Base-by-base conservation (phyloP, 1,284 basidiomycete genomes). In the Stygiomarasmius scandens region DNA sequence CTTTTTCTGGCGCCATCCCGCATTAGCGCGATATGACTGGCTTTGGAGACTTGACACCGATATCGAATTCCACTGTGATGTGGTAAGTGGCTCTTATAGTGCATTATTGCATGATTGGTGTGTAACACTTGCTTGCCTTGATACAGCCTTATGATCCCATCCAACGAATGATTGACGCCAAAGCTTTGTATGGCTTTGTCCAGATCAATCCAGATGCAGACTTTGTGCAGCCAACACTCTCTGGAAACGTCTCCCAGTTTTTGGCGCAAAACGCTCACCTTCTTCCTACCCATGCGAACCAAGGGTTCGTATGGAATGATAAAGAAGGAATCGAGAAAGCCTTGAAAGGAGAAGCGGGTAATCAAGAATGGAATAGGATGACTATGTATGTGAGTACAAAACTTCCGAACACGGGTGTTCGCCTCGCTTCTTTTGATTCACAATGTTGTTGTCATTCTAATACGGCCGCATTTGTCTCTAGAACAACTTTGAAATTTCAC, bases 401-500 rank as follows among this genome's bases (percentile, higher is more conserved):
- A 16, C n/a, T 43, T 6, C 27, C 38, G 24, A 29, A 44, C 27
- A n/a, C n/a, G n/a, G n/a, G n/a, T n/a, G n/a, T n/a, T n/a, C n/a
- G n/a, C n/a, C n/a, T n/a, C n/a, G n/a, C n/a, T n/a, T n/a, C n/a
- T n/a, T n/a, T n/a, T n/a, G n/a, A n/a, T n/a, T n/a, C n/a, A n/a
- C n/a, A n/a, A n/a, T n/a, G n/a, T n/a, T n/a, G n/a, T n/a, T n/a
- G n/a, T n/a, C n/a, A n/a, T n/a, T n/a, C n/a, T n/a, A n/a, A n/a
- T n/a, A n/a, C n/a, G n/a, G n/a, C n/a, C n/a, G n/a, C n/a, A n/a
- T n/a, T n/a, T 32, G 14, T 12, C 27, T 45, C 10, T 14, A 69
- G 67, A 66, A 69, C 46, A 70, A 70, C 50, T 67, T 69, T 27
- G 67, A 68, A 50, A 68, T 70, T n/a, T 69, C 67, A 0, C 69